Percentiles rank a stretch among this genome's conserved stretches.
Evolutionary conservation across 106 monocot species (phyloP).

Genomic region (Allium sativum): DNA sequence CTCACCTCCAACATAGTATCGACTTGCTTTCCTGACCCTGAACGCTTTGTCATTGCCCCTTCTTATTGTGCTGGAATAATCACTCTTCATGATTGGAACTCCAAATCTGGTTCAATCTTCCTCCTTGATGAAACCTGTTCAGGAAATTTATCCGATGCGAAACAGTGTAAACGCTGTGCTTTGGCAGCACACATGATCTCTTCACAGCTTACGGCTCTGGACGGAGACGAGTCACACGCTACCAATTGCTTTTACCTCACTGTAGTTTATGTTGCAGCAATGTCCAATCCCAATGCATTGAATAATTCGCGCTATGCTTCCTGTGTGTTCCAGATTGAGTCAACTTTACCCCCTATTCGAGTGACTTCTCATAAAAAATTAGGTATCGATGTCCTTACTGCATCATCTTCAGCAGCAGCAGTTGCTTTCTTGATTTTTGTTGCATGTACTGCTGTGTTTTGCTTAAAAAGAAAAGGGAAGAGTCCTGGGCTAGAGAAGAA

Average conservation of each 20-base stretch:
- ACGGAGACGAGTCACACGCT: constrained; percentile 55
- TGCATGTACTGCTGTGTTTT: background rate
- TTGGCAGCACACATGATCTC: constrained; percentile 29
- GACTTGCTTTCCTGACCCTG: constrained; percentile 34
- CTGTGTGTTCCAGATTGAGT: constrained; percentile 46
- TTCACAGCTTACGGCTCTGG: constrained; percentile 33
- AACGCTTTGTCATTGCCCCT: constrained; percentile 34
- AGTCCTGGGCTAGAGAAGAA: too few relatives aligned
- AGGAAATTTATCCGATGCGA: constrained; percentile 21
- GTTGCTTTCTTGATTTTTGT: constrained; percentile 11
- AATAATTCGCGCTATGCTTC: constrained; percentile 19
- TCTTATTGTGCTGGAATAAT: constrained; percentile 56
- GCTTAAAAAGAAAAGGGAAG: constrained; percentile 1
- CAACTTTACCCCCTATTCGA: constrained; percentile 1
- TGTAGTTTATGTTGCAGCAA: constrained; percentile 44
- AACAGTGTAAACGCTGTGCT: constrained; percentile 39
- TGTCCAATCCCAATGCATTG: constrained; percentile 34
- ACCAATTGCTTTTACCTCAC: constrained; percentile 60
- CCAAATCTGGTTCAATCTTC: constrained; percentile 22
- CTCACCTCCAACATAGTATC: constrained; percentile 33
- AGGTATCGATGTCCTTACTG: background rate
- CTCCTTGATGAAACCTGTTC: constrained; percentile 30
- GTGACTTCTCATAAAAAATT: background rate
- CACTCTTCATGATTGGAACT: constrained; percentile 26
- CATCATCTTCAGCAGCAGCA: constrained; percentile 10